These are phyloP conservation scores for Ogataea pini DNA, from an alignment of 805 yeast species.

Conservation along the genomic window DNA sequence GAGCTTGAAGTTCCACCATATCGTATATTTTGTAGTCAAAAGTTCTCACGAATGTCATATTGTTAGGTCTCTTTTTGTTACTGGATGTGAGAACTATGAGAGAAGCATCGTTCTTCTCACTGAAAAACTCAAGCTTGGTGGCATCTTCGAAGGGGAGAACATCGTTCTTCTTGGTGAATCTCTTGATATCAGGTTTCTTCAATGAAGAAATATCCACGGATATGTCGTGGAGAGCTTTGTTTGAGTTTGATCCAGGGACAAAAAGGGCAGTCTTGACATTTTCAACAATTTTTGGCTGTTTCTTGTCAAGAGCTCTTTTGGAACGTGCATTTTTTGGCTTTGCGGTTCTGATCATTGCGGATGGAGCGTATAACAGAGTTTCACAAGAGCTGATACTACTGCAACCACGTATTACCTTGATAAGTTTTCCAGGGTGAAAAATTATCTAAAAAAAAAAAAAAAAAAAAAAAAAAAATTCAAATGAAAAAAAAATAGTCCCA, in stretches of 20 bases:
- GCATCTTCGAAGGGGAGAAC: constrained; percentile 93
- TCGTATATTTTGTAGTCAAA: constrained; percentile 90
- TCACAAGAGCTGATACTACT: background rate
- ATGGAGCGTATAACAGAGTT: background rate
- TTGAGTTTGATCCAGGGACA: constrained; percentile 84
- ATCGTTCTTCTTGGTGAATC: constrained; percentile 86
- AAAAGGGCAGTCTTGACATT: constrained; percentile 88
- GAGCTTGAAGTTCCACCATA: constrained; percentile 85
- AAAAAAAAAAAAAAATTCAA: constrained; percentile 1
- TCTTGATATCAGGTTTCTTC: constrained; percentile 86
- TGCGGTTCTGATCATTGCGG: constrained; percentile 45
- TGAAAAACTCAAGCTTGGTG: constrained; percentile 79
- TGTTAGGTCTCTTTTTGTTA: constrained; percentile 92
- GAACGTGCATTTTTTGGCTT: constrained; percentile 95
- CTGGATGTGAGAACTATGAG: constrained; percentile 74
- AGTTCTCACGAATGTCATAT: constrained; percentile 82
- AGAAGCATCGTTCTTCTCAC: constrained; percentile 93
- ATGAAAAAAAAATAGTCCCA: background rate
- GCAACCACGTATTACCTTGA: background rate
- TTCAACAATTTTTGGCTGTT: constrained; percentile 85
- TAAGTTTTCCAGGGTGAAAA: constrained; percentile 10
- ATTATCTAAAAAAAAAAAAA: constrained; percentile 2
- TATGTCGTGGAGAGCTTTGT: constrained; percentile 79
- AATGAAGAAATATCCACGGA: constrained; percentile 86
- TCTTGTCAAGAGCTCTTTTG: constrained; percentile 88